Evolutionary conservation across 176 grass and related monocot genomes (phyloP).

Genomic region (Oryza meyeriana): DNA sequence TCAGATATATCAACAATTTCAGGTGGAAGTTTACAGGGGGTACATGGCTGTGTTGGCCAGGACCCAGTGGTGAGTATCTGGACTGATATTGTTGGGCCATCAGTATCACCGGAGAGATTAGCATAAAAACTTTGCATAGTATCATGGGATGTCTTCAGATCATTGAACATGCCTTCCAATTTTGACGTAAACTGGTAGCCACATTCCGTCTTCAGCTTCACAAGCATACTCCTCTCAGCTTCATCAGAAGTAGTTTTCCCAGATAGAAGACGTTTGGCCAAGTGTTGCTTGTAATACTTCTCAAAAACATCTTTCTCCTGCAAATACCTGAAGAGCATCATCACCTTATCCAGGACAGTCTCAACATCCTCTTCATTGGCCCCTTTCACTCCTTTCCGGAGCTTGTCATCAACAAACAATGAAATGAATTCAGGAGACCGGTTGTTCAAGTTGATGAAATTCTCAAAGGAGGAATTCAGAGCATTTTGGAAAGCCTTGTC

Average conservation of each 20-base stretch:
- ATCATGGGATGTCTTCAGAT: background rate
- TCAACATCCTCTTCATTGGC: background rate
- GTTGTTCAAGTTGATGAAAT: background rate
- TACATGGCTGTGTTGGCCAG: background rate
- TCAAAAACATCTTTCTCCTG: background rate
- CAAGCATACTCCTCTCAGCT: background rate
- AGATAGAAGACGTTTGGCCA: background rate
- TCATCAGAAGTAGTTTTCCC: background rate
- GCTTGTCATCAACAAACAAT: background rate
- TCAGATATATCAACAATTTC: background rate
- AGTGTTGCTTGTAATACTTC: background rate
- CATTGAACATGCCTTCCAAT: background rate
- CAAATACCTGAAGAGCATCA: background rate
- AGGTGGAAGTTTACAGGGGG: background rate
- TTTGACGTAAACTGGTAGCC: background rate
- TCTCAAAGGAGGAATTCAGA: background rate
- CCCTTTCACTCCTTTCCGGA: background rate
- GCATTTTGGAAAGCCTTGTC: background rate
- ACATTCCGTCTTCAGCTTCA: background rate
- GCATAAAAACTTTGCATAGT: background rate
- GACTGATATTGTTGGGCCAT: background rate
- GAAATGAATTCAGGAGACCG: background rate
- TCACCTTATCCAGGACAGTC: background rate
- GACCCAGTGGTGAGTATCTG: background rate
- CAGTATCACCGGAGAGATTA: background rate